Conservation (phyloP, 2,329 filamentous ascomycete genomes). For the Pezicula radicicola region DNA sequence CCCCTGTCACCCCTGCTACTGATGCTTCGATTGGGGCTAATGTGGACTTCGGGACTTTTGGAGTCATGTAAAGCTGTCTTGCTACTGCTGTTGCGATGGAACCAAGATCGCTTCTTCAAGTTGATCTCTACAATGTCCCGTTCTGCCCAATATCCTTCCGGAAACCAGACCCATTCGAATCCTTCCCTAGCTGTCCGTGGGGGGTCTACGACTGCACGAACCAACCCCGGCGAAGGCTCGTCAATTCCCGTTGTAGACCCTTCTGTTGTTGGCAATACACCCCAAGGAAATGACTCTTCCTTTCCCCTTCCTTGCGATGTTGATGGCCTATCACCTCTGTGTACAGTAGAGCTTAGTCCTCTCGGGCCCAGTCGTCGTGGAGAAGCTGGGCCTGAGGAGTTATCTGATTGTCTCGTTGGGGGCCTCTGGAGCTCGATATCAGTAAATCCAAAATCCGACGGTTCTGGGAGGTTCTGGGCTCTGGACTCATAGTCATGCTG, state of each 20-base stretch:
- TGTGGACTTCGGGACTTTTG: background rate
- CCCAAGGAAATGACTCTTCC: background rate
- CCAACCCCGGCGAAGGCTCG: background rate
- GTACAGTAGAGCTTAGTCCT: background rate
- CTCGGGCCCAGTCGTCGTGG: background rate
- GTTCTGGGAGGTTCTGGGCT: too few species aligned
- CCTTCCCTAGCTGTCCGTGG: slow-evolving; percentile 52
- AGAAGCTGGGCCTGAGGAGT: background rate
- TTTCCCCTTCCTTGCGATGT: background rate
- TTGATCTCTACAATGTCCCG: slow-evolving; percentile 32
- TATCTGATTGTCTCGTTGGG: background rate
- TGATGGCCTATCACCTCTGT: background rate
- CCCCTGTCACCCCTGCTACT: background rate
- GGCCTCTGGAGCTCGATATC: background rate
- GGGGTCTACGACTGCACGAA: slow-evolving; percentile 36
- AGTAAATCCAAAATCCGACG: too few species aligned
- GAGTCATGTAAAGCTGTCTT: background rate
- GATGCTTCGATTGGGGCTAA: background rate
- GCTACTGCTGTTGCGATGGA: slow-evolving; percentile 6
- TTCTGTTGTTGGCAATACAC: background rate
- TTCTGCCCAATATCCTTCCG: slow-evolving; percentile 61
- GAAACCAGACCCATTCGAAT: slow-evolving; percentile 62
- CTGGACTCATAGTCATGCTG: background rate
- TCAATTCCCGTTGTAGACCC: background rate
- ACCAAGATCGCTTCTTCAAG: slow-evolving; percentile 13